phyloP scores from a whole-genome alignment of 306 rosid species.

The Cyamopsis tetragonoloba region DNA sequence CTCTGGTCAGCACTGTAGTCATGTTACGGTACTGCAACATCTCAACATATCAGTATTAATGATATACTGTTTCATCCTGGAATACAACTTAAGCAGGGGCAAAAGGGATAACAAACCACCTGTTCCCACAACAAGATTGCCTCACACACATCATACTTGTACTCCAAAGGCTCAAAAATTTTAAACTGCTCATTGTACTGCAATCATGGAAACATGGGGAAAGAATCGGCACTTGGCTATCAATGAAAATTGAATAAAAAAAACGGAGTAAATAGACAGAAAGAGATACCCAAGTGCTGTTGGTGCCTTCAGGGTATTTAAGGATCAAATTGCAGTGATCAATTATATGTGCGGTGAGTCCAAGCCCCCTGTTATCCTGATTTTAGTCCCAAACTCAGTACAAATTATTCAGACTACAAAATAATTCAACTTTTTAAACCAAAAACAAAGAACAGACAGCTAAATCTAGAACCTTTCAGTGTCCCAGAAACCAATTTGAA shows the following conservation, averaged over 20 bases:
- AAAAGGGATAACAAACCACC: constrained; percentile 45
- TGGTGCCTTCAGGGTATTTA: constrained; percentile 83
- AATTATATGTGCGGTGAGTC: constrained; percentile 76
- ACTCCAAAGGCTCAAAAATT: constrained; percentile 79
- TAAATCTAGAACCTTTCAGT: not conserved
- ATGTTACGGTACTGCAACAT: constrained; percentile 84
- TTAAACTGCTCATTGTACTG: constrained; percentile 94
- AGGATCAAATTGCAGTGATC: constrained; percentile 84
- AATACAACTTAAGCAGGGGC: not conserved
- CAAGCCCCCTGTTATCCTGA: constrained; percentile 93
- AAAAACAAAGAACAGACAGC: not conserved
- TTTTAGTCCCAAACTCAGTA: constrained; percentile 27
- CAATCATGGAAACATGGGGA: constrained; percentile 16
- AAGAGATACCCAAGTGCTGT: constrained; percentile 84
- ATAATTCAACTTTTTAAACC: not conserved
- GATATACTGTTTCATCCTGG: constrained; percentile 1
- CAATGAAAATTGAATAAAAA: not conserved
- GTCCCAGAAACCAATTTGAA: not conserved
- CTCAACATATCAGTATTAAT: constrained; percentile 40
- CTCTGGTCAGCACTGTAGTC: constrained; percentile 94
- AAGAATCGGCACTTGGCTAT: constrained; percentile 19
- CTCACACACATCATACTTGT: constrained; percentile 74
- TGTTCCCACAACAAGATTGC: constrained; percentile 89
- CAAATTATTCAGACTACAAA: not conserved
- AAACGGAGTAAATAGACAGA: not conserved